Conservation (phyloP, 495 filamentous ascomycete genomes). For the Daldinia loculata region DNA sequence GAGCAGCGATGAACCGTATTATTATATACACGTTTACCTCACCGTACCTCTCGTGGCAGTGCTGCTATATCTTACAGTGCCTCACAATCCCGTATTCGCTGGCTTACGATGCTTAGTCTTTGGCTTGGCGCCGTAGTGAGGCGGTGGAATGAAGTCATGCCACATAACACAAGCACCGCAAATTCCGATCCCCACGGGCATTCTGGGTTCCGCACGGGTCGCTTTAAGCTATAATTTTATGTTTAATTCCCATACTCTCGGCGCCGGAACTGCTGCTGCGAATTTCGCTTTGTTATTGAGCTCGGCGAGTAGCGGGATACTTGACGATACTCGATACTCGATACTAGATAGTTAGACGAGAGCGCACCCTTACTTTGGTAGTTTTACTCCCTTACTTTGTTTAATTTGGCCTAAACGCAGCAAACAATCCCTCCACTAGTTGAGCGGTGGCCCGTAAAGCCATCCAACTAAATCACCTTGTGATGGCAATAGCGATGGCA, state of each 20-base stretch:
- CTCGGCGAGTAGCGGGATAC: not conserved
- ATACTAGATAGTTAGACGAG: no score
- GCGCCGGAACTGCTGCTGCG: not conserved
- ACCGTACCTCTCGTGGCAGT: slow-evolving; percentile 23
- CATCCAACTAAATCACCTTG: not conserved
- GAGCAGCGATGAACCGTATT: slow-evolving; percentile 1
- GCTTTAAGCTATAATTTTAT: not conserved
- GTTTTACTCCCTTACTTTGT: slow-evolving; percentile 7
- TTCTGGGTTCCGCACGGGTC: not conserved
- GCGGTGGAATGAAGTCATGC: slow-evolving; percentile 36
- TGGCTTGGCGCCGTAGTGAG: slow-evolving; percentile 13
- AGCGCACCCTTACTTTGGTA: not conserved
- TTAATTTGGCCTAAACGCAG: not conserved
- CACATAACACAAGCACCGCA: slow-evolving; percentile 19
- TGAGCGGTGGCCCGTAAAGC: not conserved
- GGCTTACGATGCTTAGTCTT: slow-evolving; percentile 13
- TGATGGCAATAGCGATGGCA: not conserved
- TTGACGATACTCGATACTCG: not conserved
- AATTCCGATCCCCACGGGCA: slow-evolving; percentile 14
- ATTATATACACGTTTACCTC: slow-evolving; percentile 12
- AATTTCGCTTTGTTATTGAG: not conserved
- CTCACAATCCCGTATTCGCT: slow-evolving; percentile 18
- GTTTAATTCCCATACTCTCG: not conserved
- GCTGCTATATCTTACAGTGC: not conserved
- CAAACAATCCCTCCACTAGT: not conserved